A percentile compares a stretch with the other conserved stretches of the same genome.
phyloP scores from a whole-genome alignment of 2,329 filamentous ascomycete species.

The Botrytis galanthina region DNA sequence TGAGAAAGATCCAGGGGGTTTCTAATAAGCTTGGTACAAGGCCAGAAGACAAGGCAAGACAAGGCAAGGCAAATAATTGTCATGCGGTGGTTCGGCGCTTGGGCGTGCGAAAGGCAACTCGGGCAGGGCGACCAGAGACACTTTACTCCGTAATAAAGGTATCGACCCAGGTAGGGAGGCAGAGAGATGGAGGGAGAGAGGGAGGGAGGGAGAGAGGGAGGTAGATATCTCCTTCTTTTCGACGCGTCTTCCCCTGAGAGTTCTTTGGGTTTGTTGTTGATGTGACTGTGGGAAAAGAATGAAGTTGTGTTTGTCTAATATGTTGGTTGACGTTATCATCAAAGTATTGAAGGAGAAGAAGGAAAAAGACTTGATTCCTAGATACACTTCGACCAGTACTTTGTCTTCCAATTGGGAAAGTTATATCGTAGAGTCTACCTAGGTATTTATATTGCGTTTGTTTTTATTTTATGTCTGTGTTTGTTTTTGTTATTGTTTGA shows the following conservation, averaged over 20 bases:
- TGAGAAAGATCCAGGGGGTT: conserved; percentile 21
- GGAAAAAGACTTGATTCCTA: neutral
- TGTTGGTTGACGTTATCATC: neutral
- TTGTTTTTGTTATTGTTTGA: neutral
- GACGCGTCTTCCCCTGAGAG: neutral
- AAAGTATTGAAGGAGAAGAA: neutral
- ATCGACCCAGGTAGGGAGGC: too few species aligned
- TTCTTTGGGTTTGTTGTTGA: neutral
- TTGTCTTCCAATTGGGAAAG: neutral
- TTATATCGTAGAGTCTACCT: neutral
- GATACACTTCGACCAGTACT: neutral
- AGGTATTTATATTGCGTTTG: neutral
- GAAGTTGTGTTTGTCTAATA: neutral
- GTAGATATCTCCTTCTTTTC: neutral
- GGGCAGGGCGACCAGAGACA: neutral
- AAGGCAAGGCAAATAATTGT: conserved; percentile 1
- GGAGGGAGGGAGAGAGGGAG: neutral
- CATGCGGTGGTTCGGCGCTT: conserved; percentile 18
- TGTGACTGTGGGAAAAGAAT: neutral
- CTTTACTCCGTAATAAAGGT: neutral
- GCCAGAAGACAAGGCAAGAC: neutral
- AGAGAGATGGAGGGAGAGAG: too few species aligned
- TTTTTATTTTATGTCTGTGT: neutral
- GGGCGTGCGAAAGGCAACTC: neutral
- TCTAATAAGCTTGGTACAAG: conserved; percentile 3